Evolutionary conservation across 2,329 filamentous ascomycete species (phyloP).

Genomic region (Fusarium secorum): DNA sequence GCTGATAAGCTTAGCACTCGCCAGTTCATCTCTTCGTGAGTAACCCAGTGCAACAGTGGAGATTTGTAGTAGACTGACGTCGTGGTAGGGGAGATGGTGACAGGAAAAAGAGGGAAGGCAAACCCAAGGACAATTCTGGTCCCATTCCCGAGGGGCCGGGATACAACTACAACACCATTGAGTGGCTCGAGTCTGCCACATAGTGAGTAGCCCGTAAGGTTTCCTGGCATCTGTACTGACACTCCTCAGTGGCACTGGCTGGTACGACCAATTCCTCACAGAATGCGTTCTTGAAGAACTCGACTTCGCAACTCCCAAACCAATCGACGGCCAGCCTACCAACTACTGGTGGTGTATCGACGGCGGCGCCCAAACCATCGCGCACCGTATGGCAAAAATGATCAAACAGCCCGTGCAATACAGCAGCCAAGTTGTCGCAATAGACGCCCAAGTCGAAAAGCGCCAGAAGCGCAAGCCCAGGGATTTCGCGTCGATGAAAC

Average conservation of each 20-base stretch:
- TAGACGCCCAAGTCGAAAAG: conserved; percentile 4
- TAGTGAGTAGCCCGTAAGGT: conserved; percentile 5
- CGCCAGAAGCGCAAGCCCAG: background rate
- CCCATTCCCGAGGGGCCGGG: background rate
- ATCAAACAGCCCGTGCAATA: conserved; percentile 4
- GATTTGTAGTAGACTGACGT: background rate
- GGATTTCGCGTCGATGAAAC: conserved; percentile 2
- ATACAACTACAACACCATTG: conserved; percentile 34
- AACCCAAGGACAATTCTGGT: background rate
- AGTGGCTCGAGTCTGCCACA: conserved; percentile 35
- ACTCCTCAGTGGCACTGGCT: conserved; percentile 16
- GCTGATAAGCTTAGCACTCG: conserved; percentile 29
- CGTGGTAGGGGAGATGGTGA: background rate
- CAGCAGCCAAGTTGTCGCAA: conserved; percentile 21
- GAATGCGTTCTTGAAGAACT: conserved; percentile 33
- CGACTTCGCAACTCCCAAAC: conserved; percentile 14
- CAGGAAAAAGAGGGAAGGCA: background rate
- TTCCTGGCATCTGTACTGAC: background rate
- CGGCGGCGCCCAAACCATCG: conserved; percentile 23
- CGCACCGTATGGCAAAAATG: conserved; percentile 14
- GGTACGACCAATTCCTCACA: conserved; percentile 34
- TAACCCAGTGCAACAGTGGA: background rate
- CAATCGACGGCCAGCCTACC: background rate
- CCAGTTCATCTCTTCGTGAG: conserved; percentile 35
- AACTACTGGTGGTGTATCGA: conserved; percentile 36